These are phyloP conservation scores for Rhamnella rubrinervis DNA, from an alignment of 331 rosid genomes.

Conservation along the genomic window DNA sequence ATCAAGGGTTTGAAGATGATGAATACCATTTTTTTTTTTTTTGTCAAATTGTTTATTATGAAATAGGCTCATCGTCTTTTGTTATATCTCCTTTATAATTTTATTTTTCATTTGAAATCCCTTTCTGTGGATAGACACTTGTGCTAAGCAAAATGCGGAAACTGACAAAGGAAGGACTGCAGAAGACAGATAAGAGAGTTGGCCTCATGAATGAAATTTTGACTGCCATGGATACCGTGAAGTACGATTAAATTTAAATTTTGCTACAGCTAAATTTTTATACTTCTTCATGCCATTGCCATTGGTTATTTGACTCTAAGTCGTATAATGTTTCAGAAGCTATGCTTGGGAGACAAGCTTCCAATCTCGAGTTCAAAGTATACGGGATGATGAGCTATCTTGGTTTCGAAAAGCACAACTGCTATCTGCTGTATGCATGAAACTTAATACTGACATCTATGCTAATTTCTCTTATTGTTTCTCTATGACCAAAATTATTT, in stretches of 20 bases:
- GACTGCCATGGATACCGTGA: slow-evolving; percentile 85
- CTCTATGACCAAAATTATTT: neutral
- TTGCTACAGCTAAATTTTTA: neutral
- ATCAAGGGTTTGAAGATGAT: no score
- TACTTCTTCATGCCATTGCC: slow-evolving; percentile 7
- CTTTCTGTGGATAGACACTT: slow-evolving; percentile 44
- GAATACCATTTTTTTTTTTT: neutral
- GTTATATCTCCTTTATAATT: neutral
- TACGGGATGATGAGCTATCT: slow-evolving; percentile 61
- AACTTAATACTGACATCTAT: slow-evolving; percentile 17
- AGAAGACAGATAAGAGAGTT: slow-evolving; percentile 81
- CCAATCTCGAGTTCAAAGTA: slow-evolving; percentile 58
- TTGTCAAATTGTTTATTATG: neutral
- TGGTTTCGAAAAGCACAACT: slow-evolving; percentile 74
- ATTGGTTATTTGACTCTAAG: slow-evolving; percentile 14
- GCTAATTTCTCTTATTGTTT: neutral
- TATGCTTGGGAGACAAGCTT: slow-evolving; percentile 95
- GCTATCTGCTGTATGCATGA: slow-evolving; percentile 58
- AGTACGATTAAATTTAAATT: slow-evolving; percentile 47
- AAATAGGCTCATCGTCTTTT: slow-evolving; percentile 12
- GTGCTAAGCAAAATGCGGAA: slow-evolving; percentile 70
- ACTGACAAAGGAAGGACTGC: slow-evolving; percentile 69
- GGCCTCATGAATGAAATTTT: slow-evolving; percentile 84
- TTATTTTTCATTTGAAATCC: slow-evolving; percentile 3
- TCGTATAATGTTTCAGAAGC: slow-evolving; percentile 59